Conservation (phyloP, 2,329 filamentous ascomycete species). For the Cytospora piceae region DNA sequence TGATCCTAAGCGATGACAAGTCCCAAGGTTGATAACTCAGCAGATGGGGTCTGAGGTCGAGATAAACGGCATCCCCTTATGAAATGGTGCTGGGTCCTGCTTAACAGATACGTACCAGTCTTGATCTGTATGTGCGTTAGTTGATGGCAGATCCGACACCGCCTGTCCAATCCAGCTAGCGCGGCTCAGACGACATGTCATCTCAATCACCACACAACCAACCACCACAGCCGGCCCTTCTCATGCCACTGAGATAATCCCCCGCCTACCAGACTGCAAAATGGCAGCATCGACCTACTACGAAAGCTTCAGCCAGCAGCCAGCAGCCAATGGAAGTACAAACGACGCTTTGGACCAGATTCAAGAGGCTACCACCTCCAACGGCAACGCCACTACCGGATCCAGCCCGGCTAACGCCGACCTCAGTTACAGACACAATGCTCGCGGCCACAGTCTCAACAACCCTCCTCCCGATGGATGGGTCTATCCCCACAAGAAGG, state of each 20-base stretch:
- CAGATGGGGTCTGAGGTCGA: neutral
- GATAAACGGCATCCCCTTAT: neutral
- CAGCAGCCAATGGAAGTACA: neutral
- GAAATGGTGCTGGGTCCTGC: neutral
- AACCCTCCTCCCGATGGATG: constrained; percentile 22
- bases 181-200: constrained; percentile 17
- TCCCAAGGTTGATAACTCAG: too few species aligned
- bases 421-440: constrained; percentile 19
- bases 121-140: neutral
- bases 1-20: too few species aligned
- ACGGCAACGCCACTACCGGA: neutral
- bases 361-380: neutral
- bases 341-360: neutral
- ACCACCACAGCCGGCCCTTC: neutral
- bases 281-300: constrained; percentile 14
- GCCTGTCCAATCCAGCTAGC: constrained; percentile 1
- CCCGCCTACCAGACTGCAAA: neutral
- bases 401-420: constrained; percentile 1
- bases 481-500: constrained; percentile 29
- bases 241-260: constrained; percentile 13
- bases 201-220: neutral
- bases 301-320: neutral
- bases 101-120: neutral
- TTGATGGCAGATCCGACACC: neutral
- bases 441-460: constrained; percentile 18